phyloP scores from a whole-genome alignment of 768 basidiomycete genomes.

The Termitomyces sp. region DNA sequence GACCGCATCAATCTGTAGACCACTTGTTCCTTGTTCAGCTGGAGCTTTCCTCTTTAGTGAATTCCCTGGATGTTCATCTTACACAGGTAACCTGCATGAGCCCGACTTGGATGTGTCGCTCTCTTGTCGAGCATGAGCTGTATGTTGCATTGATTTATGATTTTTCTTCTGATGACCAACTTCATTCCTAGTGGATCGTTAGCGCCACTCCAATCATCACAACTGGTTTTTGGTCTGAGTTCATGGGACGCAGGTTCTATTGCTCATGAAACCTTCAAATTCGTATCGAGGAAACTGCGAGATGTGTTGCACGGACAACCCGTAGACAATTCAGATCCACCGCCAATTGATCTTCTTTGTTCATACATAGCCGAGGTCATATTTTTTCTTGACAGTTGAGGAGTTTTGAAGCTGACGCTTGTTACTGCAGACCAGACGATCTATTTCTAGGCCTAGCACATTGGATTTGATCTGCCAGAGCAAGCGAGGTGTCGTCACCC shows the following conservation, averaged over 20 bases:
- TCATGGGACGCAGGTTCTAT: slow-evolving; percentile 36
- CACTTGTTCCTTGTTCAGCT: slow-evolving; percentile 53
- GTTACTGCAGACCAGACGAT: slow-evolving; percentile 17
- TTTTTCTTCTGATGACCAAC: slow-evolving; percentile 7
- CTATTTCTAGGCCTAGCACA: slow-evolving; percentile 28
- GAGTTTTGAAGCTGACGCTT: slow-evolving; percentile 12
- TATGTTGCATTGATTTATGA: slow-evolving; percentile 33
- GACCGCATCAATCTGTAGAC: slow-evolving; percentile 50
- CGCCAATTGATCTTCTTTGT: slow-evolving; percentile 53
- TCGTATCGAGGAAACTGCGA: slow-evolving; percentile 50
- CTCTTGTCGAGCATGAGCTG: slow-evolving; percentile 37
- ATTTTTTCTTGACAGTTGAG: neutral
- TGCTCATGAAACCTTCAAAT: slow-evolving; percentile 44
- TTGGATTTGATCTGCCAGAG: slow-evolving; percentile 50
- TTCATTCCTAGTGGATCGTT: slow-evolving; percentile 36
- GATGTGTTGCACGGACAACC: slow-evolving; percentile 48
- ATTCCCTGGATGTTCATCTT: slow-evolving; percentile 40
- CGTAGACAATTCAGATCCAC: slow-evolving; percentile 43
- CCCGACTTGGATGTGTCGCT: slow-evolving; percentile 60
- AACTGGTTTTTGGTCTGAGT: slow-evolving; percentile 40
- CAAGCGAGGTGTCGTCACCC: slow-evolving; percentile 42
- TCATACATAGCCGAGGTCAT: slow-evolving; percentile 47
- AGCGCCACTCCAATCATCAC: slow-evolving; percentile 47
- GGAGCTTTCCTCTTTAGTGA: slow-evolving; percentile 52
- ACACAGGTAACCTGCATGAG: slow-evolving; percentile 65